Evolutionary conservation across 495 filamentous ascomycete genomes (phyloP), one percentile per base, ranked within the genome.

Genomic region (Margaritispora aquatica): DNA sequence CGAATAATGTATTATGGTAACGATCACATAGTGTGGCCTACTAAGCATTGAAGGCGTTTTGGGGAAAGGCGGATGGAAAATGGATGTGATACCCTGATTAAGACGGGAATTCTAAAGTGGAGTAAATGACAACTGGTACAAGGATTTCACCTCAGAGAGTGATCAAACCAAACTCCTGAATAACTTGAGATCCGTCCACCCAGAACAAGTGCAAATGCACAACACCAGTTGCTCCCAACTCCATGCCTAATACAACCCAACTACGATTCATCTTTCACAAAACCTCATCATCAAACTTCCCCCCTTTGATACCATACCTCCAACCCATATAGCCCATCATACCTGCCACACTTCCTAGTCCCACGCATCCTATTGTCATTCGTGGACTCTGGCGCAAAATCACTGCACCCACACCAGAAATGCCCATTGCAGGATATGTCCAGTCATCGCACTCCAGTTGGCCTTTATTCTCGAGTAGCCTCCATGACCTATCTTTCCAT

Each of bases 401-500:
- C 19, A 51, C 70, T 15, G 38, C 38, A 21, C 62, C 61, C 38
- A 55, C 67, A 22, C 70, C 60, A 5, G 61, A 69, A 7, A 72
- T 77, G 3, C 70, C 60, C 79, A 13, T 44, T 1, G 50, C 51
- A 2, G 69, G 56, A 74, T 66, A 66, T n/a, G 63, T 66, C 56
- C 56, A 84, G 29, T 75, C 73, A 69, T 87, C 84, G 22, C 69
- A 66, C 61, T 74, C 72, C 13, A 78, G 62, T 74, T 86, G 81
- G 0, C 77, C 73, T 51, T 67, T 63, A 64, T 80, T 85, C 60
- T 78, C 77, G 44, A 80, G 62, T 49, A 86, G 57, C 26, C 83
- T 68, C 83, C 83, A 87, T 41, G 72, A 71, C 29, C 84, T 75
- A 66, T 86, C 83, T 60, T 79, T 66, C 84, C 84, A 87, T 64